Conservation (phyloP, 2,329 filamentous ascomycete species). For the Alternaria consortialis region DNA sequence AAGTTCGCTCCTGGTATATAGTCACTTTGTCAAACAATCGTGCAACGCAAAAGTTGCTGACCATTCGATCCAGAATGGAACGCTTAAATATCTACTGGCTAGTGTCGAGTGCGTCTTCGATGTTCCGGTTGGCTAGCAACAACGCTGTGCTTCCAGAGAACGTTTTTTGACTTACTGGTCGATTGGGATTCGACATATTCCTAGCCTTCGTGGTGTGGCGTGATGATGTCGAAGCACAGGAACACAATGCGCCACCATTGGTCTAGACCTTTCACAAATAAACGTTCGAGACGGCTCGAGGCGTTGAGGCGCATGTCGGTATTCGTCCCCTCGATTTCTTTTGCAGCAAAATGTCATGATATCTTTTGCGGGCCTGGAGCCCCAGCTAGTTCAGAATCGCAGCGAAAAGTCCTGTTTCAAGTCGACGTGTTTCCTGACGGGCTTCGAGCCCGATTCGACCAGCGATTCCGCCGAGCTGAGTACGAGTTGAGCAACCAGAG, state of each 20-base stretch:
- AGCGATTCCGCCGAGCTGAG: background rate
- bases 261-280: background rate
- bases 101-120: background rate
- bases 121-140: background rate
- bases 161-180: background rate
- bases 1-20: background rate
- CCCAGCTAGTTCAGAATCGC: background rate
- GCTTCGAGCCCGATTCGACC: background rate
- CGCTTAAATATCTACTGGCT: background rate
- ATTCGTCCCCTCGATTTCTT: background rate
- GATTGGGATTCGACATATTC: background rate
- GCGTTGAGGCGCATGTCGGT: background rate
- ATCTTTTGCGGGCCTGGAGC: background rate
- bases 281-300: background rate
- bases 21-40: background rate
- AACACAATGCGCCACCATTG: background rate
- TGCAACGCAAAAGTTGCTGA: background rate
- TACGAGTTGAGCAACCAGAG: background rate
- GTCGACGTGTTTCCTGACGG: background rate
- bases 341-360: background rate
- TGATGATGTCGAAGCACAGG: background rate
- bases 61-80: background rate
- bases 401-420: background rate
- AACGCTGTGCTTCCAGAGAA: background rate
- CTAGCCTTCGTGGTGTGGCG: background rate